These are phyloP conservation scores for Jatropha multifida DNA, from an alignment of 441 rosid species.

Conservation along the genomic window DNA sequence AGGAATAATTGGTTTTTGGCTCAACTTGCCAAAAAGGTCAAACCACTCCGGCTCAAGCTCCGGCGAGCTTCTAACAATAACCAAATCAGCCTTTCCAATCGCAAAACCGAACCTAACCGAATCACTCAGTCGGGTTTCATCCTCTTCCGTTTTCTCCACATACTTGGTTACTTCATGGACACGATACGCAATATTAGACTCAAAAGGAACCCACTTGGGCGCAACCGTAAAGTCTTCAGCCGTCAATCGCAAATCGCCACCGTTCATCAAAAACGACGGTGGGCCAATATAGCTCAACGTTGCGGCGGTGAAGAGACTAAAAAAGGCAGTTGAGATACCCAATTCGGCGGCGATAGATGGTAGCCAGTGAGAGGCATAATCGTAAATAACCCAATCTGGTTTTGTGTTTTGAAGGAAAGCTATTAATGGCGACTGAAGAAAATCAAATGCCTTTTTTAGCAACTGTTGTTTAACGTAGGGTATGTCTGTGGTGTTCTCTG, in stretches of 20 bases:
- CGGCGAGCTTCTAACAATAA: conserved; percentile 48
- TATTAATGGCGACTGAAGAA: conserved; percentile 25
- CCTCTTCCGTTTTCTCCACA: conserved; percentile 46
- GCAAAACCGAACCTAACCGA: conserved; percentile 46
- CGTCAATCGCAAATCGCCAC: conserved; percentile 11
- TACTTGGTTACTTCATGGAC: conserved; percentile 48
- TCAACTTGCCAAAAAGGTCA: conserved; percentile 35
- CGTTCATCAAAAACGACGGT: conserved; percentile 10
- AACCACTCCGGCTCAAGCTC: conserved; percentile 68
- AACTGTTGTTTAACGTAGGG: conserved; percentile 36
- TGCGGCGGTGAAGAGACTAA: conserved; percentile 40
- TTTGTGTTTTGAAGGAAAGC: conserved; percentile 22
- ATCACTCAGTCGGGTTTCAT: conserved; percentile 44
- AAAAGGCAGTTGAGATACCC: conserved; percentile 30
- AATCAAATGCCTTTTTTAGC: conserved; percentile 39
- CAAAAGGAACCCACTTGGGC: conserved; percentile 63
- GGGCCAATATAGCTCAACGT: conserved; percentile 33
- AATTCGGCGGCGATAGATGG: conserved; percentile 28
- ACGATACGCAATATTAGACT: conserved; percentile 43
- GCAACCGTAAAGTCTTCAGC: conserved; percentile 58
- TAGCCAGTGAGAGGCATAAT: conserved; percentile 47
- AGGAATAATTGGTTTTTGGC: conserved; percentile 47
- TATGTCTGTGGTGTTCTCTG: conserved; percentile 37
- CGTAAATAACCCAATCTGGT: conserved; percentile 45
- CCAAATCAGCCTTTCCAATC: conserved; percentile 37